These are phyloP conservation scores for Hyaloraphidium curvatum DNA, from an alignment of 192 early-diverging fungal species.

Conservation along the genomic window DNA sequence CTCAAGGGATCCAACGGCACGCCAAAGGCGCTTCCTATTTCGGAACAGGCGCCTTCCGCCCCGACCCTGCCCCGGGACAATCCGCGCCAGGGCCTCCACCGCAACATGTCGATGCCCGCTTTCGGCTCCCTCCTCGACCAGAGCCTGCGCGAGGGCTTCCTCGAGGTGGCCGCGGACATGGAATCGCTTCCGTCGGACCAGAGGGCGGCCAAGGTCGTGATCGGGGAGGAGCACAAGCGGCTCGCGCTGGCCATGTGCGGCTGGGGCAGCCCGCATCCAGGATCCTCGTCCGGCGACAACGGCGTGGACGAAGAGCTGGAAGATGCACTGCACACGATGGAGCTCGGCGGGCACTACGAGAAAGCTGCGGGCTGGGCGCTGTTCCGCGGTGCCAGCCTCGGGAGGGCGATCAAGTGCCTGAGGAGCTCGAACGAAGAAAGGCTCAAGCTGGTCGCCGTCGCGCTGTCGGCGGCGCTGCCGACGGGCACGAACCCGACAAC, in stretches of 20 bases:
- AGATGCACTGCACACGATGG: constrained; percentile 29
- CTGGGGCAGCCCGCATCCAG: constrained; percentile 27
- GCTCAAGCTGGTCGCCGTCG: constrained; percentile 66
- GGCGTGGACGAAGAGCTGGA: constrained; percentile 23
- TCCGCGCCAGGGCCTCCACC: too few species aligned
- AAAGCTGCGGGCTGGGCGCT: constrained; percentile 76
- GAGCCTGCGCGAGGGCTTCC: too few species aligned
- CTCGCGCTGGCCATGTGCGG: constrained; percentile 32
- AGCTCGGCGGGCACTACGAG: constrained; percentile 46
- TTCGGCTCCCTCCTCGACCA: too few species aligned
- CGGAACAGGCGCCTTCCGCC: too few species aligned
- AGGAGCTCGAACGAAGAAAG: constrained; percentile 31
- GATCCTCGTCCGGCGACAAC: too few species aligned
- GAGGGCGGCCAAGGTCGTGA: neutral
- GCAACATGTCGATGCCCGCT: too few species aligned
- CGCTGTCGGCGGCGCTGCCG: constrained; percentile 26
- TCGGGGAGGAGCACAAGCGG: constrained; percentile 15
- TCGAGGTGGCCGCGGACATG: too few species aligned
- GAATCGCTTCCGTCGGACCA: constrained; percentile 9
- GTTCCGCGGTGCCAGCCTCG: constrained; percentile 52
- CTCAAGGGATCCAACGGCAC: too few species aligned
- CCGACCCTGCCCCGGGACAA: too few species aligned
- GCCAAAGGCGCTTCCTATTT: too few species aligned
- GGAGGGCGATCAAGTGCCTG: constrained; percentile 50
- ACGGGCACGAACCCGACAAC: constrained; percentile 5